Conservation (phyloP, 495 filamentous ascomycete species). For the Penicillium pancosmium region DNA sequence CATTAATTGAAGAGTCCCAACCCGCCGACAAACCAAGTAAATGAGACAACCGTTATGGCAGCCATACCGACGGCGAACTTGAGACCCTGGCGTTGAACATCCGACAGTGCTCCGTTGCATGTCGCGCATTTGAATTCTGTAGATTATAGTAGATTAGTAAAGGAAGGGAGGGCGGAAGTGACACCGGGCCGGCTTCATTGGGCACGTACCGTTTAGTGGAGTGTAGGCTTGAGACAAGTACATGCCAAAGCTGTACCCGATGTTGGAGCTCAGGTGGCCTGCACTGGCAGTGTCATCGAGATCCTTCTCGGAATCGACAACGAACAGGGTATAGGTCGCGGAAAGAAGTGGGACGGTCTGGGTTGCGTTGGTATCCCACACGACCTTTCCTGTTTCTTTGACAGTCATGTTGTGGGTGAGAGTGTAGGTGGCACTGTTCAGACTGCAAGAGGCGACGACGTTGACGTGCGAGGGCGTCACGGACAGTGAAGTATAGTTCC, state of each 20-base stretch:
- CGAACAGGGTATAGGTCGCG: conserved; percentile 80
- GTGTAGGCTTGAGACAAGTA: conserved; percentile 71
- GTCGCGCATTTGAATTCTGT: conserved; percentile 64
- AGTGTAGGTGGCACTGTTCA: conserved; percentile 66
- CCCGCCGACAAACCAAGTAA: conserved; percentile 84
- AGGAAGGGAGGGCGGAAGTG: no score
- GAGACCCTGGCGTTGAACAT: conserved; percentile 66
- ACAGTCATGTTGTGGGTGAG: conserved; percentile 66
- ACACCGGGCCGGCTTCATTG: no score
- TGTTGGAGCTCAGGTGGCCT: conserved; percentile 70
- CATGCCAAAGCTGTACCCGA: conserved; percentile 75
- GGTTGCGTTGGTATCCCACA: conserved; percentile 81
- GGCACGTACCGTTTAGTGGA: conserved; percentile 58
- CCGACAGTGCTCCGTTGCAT: conserved; percentile 70
- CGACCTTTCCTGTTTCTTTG: conserved; percentile 55
- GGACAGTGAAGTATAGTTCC: conserved; percentile 92
- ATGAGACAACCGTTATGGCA: conserved; percentile 73
- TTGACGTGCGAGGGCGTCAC: conserved; percentile 79
- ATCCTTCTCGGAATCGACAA: conserved; percentile 71
- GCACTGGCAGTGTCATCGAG: conserved; percentile 64
- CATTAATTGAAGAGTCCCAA: conserved; percentile 57
- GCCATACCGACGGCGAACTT: conserved; percentile 76
- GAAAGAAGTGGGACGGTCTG: conserved; percentile 64
- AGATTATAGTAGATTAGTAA: not conserved
- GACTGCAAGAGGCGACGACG: conserved; percentile 76